Percentiles rank a stretch among this genome's conserved stretches.
Evolutionary conservation across 2,329 filamentous ascomycete genomes (phyloP).

Genomic region (Parastagonospora nodorum): DNA sequence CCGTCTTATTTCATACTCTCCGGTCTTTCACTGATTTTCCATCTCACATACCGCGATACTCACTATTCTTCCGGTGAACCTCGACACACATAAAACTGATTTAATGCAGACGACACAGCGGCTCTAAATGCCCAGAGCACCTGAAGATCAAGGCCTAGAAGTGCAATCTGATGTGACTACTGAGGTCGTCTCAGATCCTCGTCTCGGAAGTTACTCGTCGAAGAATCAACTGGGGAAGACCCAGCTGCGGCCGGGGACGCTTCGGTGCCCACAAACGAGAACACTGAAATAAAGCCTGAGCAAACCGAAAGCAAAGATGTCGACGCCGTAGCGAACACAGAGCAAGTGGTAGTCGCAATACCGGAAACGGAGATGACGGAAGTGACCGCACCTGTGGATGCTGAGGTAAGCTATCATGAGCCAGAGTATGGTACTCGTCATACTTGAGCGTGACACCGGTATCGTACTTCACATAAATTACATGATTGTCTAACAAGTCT

Average conservation of each 20-base stretch:
- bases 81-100: slow-evolving; percentile 8
- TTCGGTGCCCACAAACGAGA: no score
- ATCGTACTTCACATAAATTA: no score
- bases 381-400: no score
- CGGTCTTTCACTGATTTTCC: slow-evolving; percentile 5
- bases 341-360: no score
- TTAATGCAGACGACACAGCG: slow-evolving; percentile 6
- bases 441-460: no score
- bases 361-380: no score
- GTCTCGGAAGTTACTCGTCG: slow-evolving; percentile 10
- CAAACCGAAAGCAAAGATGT: no score
- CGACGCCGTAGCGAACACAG: no score
- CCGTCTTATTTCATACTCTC: slow-evolving; percentile 6
- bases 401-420: no score
- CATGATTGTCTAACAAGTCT: background rate
- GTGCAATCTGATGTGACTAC: slow-evolving; percentile 8
- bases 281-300: no score
- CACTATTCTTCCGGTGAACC: no score
- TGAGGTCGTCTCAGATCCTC: slow-evolving; percentile 10
- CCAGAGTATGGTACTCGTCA: no score
- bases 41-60: background rate
- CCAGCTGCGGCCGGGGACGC: background rate
- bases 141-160: slow-evolving; percentile 9
- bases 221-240: slow-evolving; percentile 9
- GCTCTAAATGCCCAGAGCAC: background rate